Evolutionary conservation across 176 grass and related monocot genomes (phyloP).

Genomic region (Zea luxurians): DNA sequence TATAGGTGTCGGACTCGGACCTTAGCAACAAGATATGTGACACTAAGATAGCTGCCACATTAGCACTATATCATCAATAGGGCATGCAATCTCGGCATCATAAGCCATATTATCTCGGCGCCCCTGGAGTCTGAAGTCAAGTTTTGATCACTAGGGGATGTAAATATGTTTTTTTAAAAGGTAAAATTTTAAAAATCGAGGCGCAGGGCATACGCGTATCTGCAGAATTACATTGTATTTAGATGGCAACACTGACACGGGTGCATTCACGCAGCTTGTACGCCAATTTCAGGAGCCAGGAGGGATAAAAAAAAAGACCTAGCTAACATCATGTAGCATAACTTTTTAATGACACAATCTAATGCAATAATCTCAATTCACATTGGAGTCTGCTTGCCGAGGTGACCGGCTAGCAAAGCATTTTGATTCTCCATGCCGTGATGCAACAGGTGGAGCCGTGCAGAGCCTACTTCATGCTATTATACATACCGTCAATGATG

Average conservation of each 20-base stretch:
- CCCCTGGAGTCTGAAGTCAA: too few species aligned
- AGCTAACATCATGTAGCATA: background rate
- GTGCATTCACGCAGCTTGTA: background rate
- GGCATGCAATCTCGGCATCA: too few species aligned
- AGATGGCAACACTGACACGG: background rate
- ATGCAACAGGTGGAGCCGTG: background rate
- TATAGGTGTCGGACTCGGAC: too few species aligned
- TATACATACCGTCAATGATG: constrained; percentile 69
- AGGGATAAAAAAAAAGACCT: background rate
- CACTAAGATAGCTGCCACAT: too few species aligned
- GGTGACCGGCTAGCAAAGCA: background rate
- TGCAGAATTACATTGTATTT: background rate
- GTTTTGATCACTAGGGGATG: too few species aligned
- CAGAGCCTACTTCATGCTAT: constrained; percentile 55
- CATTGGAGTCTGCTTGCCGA: background rate
- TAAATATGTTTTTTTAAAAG: too few species aligned
- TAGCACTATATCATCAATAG: too few species aligned
- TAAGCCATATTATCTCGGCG: too few species aligned
- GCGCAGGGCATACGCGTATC: background rate
- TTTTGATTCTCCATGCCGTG: constrained; percentile 8
- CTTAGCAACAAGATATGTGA: too few species aligned
- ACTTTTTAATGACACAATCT: background rate
- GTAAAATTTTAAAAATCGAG: too few species aligned
- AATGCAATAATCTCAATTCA: background rate
- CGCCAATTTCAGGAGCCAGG: background rate